These are phyloP conservation scores for Phytophthora vignae DNA, from an alignment of 352 stramenopile genomes.

Conservation along the genomic window DNA sequence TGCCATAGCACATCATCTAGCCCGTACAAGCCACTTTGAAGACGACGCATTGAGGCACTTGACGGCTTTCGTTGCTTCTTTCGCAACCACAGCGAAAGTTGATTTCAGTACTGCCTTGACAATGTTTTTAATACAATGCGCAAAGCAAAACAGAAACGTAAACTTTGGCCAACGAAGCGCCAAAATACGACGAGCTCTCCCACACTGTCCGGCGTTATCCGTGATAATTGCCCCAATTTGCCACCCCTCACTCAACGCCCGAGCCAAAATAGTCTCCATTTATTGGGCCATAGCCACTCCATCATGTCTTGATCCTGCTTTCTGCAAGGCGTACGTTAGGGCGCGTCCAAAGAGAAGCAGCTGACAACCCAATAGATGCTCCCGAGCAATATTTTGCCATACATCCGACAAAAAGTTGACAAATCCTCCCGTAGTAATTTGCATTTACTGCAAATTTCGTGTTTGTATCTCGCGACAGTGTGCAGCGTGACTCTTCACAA, in stretches of 20 bases:
- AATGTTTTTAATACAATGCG: background rate
- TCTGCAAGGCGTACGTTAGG: background rate
- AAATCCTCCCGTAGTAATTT: no score
- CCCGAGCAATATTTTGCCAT: conserved; percentile 5
- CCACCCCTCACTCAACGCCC: background rate
- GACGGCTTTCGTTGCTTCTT: conserved; percentile 4
- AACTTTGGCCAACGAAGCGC: background rate
- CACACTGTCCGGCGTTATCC: conserved; percentile 7
- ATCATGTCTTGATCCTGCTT: background rate
- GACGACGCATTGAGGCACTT: conserved; percentile 16
- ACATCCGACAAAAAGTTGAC: background rate
- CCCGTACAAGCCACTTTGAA: conserved; percentile 1
- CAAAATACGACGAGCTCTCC: conserved; percentile 1
- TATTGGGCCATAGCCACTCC: background rate
- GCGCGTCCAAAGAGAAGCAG: background rate
- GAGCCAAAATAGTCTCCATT: conserved; percentile 1
- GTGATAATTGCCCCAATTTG: conserved; percentile 7
- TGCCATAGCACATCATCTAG: conserved; percentile 12
- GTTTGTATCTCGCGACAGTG: no score
- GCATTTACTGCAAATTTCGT: no score
- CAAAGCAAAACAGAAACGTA: conserved; percentile 8
- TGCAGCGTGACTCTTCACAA: no score
- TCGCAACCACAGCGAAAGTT: background rate
- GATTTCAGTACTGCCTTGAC: conserved; percentile 2
- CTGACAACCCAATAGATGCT: conserved; percentile 5